Evolutionary conservation across 192 early-diverging fungal genomes (phyloP), one percentile per base, ranked within the genome.

Genomic region (Linnemannia exigua): DNA sequence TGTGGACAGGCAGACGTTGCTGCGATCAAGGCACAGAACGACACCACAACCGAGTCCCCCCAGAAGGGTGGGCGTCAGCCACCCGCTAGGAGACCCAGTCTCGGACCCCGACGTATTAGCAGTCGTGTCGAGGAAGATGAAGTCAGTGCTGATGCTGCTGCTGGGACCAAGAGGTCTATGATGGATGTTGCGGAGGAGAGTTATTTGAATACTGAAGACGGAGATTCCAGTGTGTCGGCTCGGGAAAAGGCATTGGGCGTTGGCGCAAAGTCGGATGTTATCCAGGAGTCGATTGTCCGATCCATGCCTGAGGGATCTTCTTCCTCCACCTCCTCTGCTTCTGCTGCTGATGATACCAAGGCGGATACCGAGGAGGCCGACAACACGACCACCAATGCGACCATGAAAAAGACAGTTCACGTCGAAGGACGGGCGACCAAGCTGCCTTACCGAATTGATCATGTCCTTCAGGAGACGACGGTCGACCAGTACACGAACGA

Each of bases 401-500:
- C 25, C 63, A 67, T 36, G 12, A 37, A 25, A 15, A 70, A 70
- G 68, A 41, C 33, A 22, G 61, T 86, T 3, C 67, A 72, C 52
- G 84, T 86, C 8, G 84, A 78, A 35, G 84, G 84, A 58, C 31
- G 70, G 44, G 67, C 70, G 0, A 86, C 84, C 1, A 76, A 80
- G 17, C 70, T 86, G 3, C 84, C 84, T 0, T 86, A 86, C 14
- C 77, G 91, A 20, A 89, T 90, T 5, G 91, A 92, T 61, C 80
- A 88, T 82, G 89, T 89, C 61, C 75, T 92, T 22, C 91, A 92
- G 33, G 91, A 92, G 67, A 82, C 88, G 35, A 81, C 90, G 17
- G 89, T 90, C 67, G 89, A 89, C 46, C 90, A 90, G 80, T 89
- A 90, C 44, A 88, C 89, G 0, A 92, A 90, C 66, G 91, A 92